Base-by-base conservation (phyloP, 371 early-diverging fungal genomes). In the Haplosporangium sp. region DNA sequence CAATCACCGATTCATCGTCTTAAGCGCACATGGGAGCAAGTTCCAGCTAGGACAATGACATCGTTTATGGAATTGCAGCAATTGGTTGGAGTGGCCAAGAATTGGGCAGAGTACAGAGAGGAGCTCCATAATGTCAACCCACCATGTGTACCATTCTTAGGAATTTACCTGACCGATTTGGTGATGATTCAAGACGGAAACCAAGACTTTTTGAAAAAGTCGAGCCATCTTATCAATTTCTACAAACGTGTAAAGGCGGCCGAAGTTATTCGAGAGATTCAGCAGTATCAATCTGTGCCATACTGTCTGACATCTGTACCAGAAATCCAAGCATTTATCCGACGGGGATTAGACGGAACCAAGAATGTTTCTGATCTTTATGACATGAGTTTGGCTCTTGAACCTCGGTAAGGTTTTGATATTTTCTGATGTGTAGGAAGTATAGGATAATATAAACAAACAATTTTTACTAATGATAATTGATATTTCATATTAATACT, bases 171-270 rank as follows among this genome's bases (percentile, higher is more conserved):
- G 35, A 95, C 94, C 60, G 98, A 98, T 78, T 83, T 98, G 67
- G 96, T 97, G 2, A 96, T 97, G 83, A 93, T 97, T 60, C 96
- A 97, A 67, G 96, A 96, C 69, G 97, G 97, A 42, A 96, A 96
- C 84, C 69, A 88, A 42, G 84, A 89, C 56, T 84, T 76, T 63
- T 61, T 91, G 38, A 86, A 87, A 40, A 86, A 85, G 19, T 68
- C 84, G 8, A 87, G 87, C 38, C 84, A 87, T 35, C 86, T 94
- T 40, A 95, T 98, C 84, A 98, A 98, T 83, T 96, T 97, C 83
- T 88, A 89, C 65, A 97, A 97, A 75, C 91, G 94, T 37, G 89
- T 88, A 84, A 95, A 94, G 85, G 93, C 94, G 0, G 94, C 96
- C 3, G 94, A 95, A 65, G 93, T 95, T 6, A 93, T 98, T 81